These are phyloP conservation scores for Protostelium mycophagum DNA, from an alignment of 78 protist genomes.

Conservation along the genomic window DNA sequence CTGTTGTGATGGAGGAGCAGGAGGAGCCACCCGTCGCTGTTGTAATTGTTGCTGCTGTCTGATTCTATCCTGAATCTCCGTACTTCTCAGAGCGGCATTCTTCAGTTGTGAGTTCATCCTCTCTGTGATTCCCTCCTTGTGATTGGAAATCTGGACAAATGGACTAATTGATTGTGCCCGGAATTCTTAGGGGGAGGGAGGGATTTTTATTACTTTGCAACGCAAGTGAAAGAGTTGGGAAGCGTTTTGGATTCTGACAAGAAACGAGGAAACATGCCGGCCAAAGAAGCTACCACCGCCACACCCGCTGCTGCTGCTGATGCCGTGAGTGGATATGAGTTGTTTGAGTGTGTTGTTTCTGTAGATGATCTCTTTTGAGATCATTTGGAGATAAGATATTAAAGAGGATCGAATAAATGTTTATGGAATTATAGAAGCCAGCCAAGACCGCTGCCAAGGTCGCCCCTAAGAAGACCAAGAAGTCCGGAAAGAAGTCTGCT, in stretches of 20 bases:
- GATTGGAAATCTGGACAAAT: too few species aligned
- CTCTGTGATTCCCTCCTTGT: too few species aligned
- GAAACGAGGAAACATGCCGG: not conserved
- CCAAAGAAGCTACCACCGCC: not conserved
- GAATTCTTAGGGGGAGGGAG: not conserved
- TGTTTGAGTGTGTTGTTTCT: not conserved
- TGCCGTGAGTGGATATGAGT: not conserved
- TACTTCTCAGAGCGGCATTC: too few species aligned
- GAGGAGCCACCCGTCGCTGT: too few species aligned
- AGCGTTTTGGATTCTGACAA: not conserved
- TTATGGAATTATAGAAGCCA: not conserved
- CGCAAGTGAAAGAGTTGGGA: not conserved
- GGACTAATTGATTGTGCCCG: not conserved
- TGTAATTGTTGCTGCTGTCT: too few species aligned
- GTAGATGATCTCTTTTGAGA: not conserved
- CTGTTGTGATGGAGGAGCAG: too few species aligned
- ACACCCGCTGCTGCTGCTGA: not conserved
- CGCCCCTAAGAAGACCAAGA: not conserved
- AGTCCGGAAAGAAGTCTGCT: not conserved
- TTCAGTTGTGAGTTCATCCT: too few species aligned
- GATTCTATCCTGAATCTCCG: too few species aligned
- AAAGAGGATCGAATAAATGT: not conserved
- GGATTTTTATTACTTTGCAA: not conserved
- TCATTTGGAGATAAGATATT: not conserved
- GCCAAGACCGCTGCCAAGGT: not conserved